Evolutionary conservation across 2,329 filamentous ascomycete genomes (phyloP), one percentile per base, ranked within the genome.

Genomic region (Penicillium sp.): DNA sequence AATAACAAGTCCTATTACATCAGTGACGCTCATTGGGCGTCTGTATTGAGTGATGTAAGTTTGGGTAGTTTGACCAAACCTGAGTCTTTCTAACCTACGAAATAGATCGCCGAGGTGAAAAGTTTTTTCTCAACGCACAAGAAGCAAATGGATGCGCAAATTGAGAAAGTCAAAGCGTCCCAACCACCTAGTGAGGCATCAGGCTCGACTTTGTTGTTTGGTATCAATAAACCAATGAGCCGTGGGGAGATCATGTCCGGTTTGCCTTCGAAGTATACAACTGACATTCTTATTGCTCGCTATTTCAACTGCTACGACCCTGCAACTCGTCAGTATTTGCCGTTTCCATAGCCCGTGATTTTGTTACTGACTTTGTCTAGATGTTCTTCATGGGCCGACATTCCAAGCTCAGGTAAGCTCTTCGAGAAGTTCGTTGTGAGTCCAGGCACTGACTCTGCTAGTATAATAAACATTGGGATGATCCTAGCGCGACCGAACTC

Each of bases 101-200:
- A 35, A 29, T 52, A 88, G 82, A 94, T 99, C 60, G 81, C 90
- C 10, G 94, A 99, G 76, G 93, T 99, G 27, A 96, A 93, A 69
- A 92, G 88, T 63, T 97, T 94, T 75, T 97, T 96, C 66, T 76
- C 77, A 18, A 85, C 82, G 35, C 91, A 97, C 74, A 95, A 94
- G 72, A 92, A 94, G 68, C 91, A 97, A 61, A 81, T 93, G 56
- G 90, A 95, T 68, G 86, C 86, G 55, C 91, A 92, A 64, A 86
- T 90, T 63, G 86, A 89, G 64, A 88, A 86, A 64, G 86, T 96
- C 49, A 83, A 87, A 69, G 84, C 84, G 42, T 84, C 84, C 38
- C 90, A 88, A 65, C 72, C 76, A 45, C 72, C 75, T 35, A 77
- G 79, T 35, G 75, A 80, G 55, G 61, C 70, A 41, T 81, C 86